A percentile compares a stretch with the other conserved stretches of the same genome.
These are phyloP conservation scores for Phytophthora capsici DNA, from an alignment of 352 stramenopile species.

Conservation along the genomic window DNA sequence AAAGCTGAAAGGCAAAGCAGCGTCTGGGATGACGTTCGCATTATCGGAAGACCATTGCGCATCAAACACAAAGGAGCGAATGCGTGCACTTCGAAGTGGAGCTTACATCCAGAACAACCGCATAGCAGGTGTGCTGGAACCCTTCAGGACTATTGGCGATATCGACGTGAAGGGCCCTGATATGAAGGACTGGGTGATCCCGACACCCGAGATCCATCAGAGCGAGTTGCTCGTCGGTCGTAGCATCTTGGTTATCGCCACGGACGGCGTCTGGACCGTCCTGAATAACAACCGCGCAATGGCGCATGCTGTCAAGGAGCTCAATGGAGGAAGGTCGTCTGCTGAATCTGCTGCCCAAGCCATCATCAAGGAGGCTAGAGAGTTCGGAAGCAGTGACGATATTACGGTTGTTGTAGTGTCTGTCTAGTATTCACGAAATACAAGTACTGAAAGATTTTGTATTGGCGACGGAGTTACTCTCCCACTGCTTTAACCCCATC, in stretches of 20 bases:
- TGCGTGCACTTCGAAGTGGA: slow-evolving; percentile 65
- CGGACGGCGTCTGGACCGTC: slow-evolving; percentile 78
- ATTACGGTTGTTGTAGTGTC: slow-evolving; percentile 64
- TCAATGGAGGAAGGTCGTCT: slow-evolving; percentile 30
- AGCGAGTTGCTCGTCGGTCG: slow-evolving; percentile 49
- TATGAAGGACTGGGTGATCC: slow-evolving; percentile 81
- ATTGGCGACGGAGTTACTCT: slow-evolving; percentile 1
- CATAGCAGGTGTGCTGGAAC: slow-evolving; percentile 79
- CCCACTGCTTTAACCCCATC: too few species aligned
- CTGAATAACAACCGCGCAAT: slow-evolving; percentile 69
- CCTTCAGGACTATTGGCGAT: slow-evolving; percentile 86
- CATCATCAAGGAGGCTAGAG: slow-evolving; percentile 56
- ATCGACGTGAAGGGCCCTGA: slow-evolving; percentile 79
- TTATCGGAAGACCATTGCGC: slow-evolving; percentile 82
- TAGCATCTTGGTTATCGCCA: slow-evolving; percentile 69
- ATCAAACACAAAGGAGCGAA: slow-evolving; percentile 58
- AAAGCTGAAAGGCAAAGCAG: slow-evolving; percentile 13
- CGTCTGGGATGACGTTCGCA: slow-evolving; percentile 25
- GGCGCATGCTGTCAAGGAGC: slow-evolving; percentile 46
- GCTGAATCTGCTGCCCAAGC: slow-evolving; percentile 57
- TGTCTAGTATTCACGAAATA: slow-evolving; percentile 35
- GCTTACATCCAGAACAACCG: slow-evolving; percentile 73
- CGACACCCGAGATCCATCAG: slow-evolving; percentile 68
- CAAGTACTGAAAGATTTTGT: slow-evolving; percentile 12
- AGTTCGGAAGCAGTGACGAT: slow-evolving; percentile 70